A percentile compares a stretch with the other conserved stretches of the same genome.
These are phyloP conservation scores for Camelina neglecta DNA, from an alignment of 345 rosid genomes.

Conservation along the genomic window DNA sequence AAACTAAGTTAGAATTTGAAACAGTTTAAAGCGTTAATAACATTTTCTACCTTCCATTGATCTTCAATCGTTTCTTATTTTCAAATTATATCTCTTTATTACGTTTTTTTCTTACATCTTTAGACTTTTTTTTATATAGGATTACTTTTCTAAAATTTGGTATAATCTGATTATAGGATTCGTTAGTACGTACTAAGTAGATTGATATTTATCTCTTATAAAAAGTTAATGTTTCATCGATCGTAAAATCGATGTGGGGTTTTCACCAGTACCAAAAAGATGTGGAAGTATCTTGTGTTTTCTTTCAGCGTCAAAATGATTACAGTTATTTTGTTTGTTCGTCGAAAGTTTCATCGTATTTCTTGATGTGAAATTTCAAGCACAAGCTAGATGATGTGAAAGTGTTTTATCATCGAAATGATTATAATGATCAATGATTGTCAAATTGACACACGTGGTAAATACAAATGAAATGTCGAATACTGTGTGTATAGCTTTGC, in stretches of 20 bases:
- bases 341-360: not conserved
- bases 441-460: conserved; percentile 31
- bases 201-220: no score
- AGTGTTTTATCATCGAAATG: not conserved
- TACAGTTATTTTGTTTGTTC: not conserved
- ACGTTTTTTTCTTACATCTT: not conserved
- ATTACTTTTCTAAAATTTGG: no score
- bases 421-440: not conserved
- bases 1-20: not conserved
- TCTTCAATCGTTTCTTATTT: not conserved
- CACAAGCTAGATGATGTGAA: not conserved
- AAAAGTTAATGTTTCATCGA: no score
- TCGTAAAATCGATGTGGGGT: not conserved
- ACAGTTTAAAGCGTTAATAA: not conserved
- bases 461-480: not conserved
- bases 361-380: not conserved
- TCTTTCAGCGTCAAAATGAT: not conserved
- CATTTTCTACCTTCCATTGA: not conserved
- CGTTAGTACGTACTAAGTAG: no score
- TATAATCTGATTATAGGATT: no score
- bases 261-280: not conserved
- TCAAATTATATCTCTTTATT: no score
- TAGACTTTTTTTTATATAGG: not conserved
- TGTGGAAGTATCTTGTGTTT: not conserved
- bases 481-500: not conserved